Evolutionary conservation across 83 land plant species (phyloP), one percentile per base, ranked within the genome.

Genomic region (Picea engelmannii): DNA sequence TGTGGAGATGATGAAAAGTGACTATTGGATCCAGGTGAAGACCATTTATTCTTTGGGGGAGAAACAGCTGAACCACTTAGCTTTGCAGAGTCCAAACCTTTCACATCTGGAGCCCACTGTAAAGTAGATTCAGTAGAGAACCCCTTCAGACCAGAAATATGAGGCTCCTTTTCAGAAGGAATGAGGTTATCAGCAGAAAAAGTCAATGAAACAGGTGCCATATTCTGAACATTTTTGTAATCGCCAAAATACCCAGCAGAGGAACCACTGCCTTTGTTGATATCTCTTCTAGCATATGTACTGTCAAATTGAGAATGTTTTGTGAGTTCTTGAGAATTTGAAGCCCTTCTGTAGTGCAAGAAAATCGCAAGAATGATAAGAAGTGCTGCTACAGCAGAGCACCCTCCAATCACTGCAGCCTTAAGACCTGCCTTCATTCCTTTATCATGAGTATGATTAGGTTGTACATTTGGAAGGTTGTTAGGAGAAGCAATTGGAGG

Each of bases 1-100:
- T 81, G 88, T 5, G 94, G 94, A 62, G 96, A 90, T 88, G 90
- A 90, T 42, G 92, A 92, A 6, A 84, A 77, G 21, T 85, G 86
- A 81, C 87, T 92, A 16, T 64, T 87, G 49, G 88, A 91, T 75
- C 93, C 67, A 18, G 95, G 95, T 6, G 95, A 93, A 67, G 82
- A 49, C 82, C 76, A 78, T 42, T 44, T 75, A 59, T 24, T 82
- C 67, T 76, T 77, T 5, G 68, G 25, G 21, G 79, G 79, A 60
- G 83, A 82, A 59, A 61, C 40, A 62, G 25, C 66, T 18, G 80
- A 62, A 35, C 66, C 80, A 62, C 59, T 78, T 35, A 62, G 66
- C 64, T 78, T 78, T 78, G 49, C 49, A 62, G 66, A 35, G 17
- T 78, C 66, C 49, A 62, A 21, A 78, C 23, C 66, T 40, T 78